phyloP scores from a whole-genome alignment of 352 stramenopile genomes.

The Plasmopara muralis region DNA sequence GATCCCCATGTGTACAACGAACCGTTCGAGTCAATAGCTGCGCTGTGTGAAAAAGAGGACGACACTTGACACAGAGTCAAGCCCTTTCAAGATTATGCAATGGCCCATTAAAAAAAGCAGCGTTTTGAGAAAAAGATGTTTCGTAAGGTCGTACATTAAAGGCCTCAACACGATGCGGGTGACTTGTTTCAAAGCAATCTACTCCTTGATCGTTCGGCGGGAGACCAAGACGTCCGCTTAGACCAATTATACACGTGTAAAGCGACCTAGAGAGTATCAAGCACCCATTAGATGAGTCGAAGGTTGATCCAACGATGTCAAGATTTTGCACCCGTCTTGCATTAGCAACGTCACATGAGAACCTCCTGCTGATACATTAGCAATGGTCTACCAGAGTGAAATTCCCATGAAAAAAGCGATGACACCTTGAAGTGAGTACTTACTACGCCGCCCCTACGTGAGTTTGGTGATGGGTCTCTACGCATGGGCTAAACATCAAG shows the following conservation, averaged over 20 bases:
- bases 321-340: slow-evolving; percentile 54
- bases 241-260: slow-evolving; percentile 89
- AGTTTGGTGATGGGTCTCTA: slow-evolving; percentile 57
- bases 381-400: slow-evolving; percentile 33
- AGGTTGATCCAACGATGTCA: not conserved
- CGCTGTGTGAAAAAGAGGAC: slow-evolving; percentile 85
- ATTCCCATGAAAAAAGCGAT: not conserved
- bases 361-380: slow-evolving; percentile 63
- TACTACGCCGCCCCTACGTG: slow-evolving; percentile 48
- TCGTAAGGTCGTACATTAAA: slow-evolving; percentile 29
- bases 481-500: not conserved
- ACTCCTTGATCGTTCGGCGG: slow-evolving; percentile 39
- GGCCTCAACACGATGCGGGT: slow-evolving; percentile 48
- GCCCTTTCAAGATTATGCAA: slow-evolving; percentile 14
- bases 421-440: slow-evolving; percentile 2
- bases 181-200: slow-evolving; percentile 58
- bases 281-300: not conserved
- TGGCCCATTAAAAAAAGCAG: not conserved
- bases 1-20: slow-evolving; percentile 88
- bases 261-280: slow-evolving; percentile 36
- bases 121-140: not conserved
- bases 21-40: slow-evolving; percentile 66
- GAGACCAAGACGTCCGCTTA: slow-evolving; percentile 76
- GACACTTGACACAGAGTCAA: slow-evolving; percentile 42
- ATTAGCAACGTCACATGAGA: slow-evolving; percentile 80